phyloP scores from a whole-genome alignment of 208 protist species.

The Acanthamoeba divionensis region DNA sequence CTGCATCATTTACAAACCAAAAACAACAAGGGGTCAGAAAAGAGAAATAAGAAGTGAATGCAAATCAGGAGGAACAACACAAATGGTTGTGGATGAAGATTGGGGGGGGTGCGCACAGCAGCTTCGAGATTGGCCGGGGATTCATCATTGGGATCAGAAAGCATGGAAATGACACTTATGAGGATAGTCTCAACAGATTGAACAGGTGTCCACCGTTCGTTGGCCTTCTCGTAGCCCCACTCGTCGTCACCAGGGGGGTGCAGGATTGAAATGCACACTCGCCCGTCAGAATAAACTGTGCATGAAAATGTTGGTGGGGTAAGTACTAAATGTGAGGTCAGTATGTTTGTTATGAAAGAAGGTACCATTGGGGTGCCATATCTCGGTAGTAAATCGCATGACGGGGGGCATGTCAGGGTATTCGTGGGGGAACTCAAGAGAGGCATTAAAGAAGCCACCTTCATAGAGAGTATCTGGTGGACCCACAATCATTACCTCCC shows the following conservation, averaged over 20 bases:
- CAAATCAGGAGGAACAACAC: not conserved
- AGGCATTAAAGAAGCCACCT: conserved; percentile 78
- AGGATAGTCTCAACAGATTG: conserved; percentile 85
- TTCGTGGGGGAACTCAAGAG: conserved; percentile 73
- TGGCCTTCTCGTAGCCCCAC: conserved; percentile 80
- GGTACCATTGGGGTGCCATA: conserved; percentile 87
- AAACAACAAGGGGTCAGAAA: not conserved
- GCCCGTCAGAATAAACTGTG: conserved; percentile 78
- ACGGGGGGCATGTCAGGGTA: conserved; percentile 81
- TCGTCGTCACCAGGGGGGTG: conserved; percentile 78
- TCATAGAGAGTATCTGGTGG: conserved; percentile 84
- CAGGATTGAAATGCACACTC: conserved; percentile 87
- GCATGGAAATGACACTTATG: conserved; percentile 84
- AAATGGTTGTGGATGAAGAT: not conserved
- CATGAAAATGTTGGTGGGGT: not conserved
- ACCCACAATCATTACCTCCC: conserved; percentile 84
- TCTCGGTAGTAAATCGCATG: conserved; percentile 80
- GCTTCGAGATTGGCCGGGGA: conserved; percentile 89
- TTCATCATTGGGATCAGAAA: conserved; percentile 85
- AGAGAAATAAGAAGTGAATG: not conserved
- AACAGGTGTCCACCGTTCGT: conserved; percentile 83
- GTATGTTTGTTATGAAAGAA: conserved; percentile 9
- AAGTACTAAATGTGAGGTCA: not conserved
- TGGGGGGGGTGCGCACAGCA: conserved; percentile 65
- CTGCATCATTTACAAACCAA: not conserved